Conservation (phyloP, 2,329 filamentous ascomycete species). For the Talaromyces verruculosus region DNA sequence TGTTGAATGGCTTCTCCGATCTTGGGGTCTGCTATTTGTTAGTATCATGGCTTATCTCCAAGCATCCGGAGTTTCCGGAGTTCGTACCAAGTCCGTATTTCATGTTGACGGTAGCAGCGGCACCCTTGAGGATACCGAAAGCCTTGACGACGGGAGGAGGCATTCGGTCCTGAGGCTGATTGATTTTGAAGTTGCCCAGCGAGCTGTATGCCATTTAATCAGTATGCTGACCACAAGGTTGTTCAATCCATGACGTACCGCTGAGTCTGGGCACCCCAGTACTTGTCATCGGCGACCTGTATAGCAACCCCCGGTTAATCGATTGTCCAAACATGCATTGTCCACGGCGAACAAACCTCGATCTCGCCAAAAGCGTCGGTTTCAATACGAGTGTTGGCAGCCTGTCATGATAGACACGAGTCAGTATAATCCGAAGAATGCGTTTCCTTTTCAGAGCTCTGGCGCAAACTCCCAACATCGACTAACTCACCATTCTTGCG, state of each 20-base stretch:
- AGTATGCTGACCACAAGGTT: constrained; percentile 16
- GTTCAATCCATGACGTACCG: constrained; percentile 49
- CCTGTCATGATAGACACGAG: constrained; percentile 26
- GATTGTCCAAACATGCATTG: background rate
- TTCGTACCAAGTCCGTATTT: constrained; percentile 73
- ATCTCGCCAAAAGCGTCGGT: constrained; percentile 98
- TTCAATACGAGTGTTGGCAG: constrained; percentile 69
- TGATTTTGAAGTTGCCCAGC: constrained; percentile 97
- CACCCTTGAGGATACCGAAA: constrained; percentile 96
- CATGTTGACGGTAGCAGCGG: constrained; percentile 94
- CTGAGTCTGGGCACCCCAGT: constrained; percentile 98
- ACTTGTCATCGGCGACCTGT: constrained; percentile 79
- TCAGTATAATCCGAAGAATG: background rate
- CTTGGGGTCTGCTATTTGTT: constrained; percentile 69
- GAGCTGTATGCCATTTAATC: constrained; percentile 53
- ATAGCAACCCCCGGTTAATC: background rate
- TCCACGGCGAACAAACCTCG: constrained; percentile 50
- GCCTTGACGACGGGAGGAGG: constrained; percentile 87
- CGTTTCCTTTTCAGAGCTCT: background rate
- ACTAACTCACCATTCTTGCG: constrained; percentile 37
- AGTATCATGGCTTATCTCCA: constrained; percentile 20
- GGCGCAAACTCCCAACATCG: background rate
- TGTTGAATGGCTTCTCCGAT: constrained; percentile 91
- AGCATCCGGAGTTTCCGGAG: background rate
- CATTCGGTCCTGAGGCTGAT: constrained; percentile 98